Evolutionary conservation across 805 yeast genomes (phyloP).

Genomic region (Barnettozyma vustinii): DNA sequence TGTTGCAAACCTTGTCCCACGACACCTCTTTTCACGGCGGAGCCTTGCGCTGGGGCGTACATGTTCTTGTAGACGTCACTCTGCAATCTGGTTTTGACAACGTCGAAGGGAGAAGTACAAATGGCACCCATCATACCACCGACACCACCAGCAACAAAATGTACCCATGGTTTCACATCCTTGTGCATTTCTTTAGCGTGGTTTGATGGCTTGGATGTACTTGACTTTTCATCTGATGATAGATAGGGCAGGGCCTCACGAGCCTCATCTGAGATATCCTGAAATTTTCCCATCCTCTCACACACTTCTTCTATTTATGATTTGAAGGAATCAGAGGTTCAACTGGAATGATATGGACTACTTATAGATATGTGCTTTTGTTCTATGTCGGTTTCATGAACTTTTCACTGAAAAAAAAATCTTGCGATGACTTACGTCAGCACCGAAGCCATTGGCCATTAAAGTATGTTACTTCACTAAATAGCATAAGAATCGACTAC

Average conservation of each 20-base stretch:
- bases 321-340: background rate
- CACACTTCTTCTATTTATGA: background rate
- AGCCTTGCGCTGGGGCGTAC: slow-evolving; percentile 31
- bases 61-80: slow-evolving; percentile 70
- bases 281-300: slow-evolving; percentile 15
- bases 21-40: slow-evolving; percentile 17
- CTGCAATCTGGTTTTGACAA: slow-evolving; percentile 91
- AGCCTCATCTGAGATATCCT: slow-evolving; percentile 47
- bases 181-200: slow-evolving; percentile 8
- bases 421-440: background rate
- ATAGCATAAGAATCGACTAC: background rate
- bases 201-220: slow-evolving; percentile 39
- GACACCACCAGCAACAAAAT: slow-evolving; percentile 84
- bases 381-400: background rate
- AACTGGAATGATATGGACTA: background rate
- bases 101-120: slow-evolving; percentile 91
- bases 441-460: no score
- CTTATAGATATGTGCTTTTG: background rate
- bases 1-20: slow-evolving; percentile 51
- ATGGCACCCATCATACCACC: slow-evolving; percentile 99
- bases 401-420: background rate
- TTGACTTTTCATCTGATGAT: slow-evolving; percentile 68
- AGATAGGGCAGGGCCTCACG: slow-evolving; percentile 54
- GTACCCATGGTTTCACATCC: slow-evolving; percentile 54
- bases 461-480: no score